Evolutionary conservation across 192 early-diverging fungal genomes (phyloP).

Genomic region (Lunasporangiospora selenospora): DNA sequence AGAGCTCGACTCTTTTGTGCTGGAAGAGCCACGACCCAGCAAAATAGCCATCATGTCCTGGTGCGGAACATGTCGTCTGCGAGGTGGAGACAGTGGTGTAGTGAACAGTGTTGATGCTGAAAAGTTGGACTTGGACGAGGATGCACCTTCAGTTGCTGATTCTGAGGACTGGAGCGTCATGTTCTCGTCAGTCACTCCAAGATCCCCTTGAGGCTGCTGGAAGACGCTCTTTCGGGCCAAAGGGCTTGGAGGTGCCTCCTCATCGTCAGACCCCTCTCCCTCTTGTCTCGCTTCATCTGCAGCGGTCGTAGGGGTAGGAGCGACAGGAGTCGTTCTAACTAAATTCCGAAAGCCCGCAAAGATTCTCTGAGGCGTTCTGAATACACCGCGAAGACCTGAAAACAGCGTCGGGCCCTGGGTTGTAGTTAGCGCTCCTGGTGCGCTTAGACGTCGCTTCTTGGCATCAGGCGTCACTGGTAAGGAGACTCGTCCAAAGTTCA

Average conservation of each 20-base stretch:
- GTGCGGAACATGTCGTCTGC: conserved; percentile 11
- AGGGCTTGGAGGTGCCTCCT: too few relatives aligned
- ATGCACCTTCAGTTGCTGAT: too few relatives aligned
- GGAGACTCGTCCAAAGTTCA: neutral
- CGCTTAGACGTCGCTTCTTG: conserved; percentile 12
- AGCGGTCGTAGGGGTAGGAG: neutral
- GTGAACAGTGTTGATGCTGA: too few relatives aligned
- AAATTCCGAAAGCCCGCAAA: conserved; percentile 19
- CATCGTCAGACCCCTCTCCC: neutral
- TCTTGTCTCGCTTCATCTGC: too few relatives aligned
- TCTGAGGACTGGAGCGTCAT: too few relatives aligned
- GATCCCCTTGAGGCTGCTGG: neutral
- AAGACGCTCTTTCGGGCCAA: neutral
- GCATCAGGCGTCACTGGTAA: neutral
- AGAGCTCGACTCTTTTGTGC: too few relatives aligned
- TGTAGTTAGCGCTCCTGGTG: conserved; percentile 1
- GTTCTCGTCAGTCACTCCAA: too few relatives aligned
- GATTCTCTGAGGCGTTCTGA: conserved; percentile 26
- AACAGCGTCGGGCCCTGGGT: conserved; percentile 23
- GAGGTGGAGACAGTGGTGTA: too few relatives aligned
- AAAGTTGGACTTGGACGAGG: too few relatives aligned
- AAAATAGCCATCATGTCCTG: conserved; percentile 13
- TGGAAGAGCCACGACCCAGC: too few relatives aligned
- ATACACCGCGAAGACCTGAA: conserved; percentile 19
- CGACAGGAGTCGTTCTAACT: conserved; percentile 14